Percentiles rank a stretch among this genome's conserved stretches.
Conservation (phyloP, 1,139 yeast species). For the Saccharomyces hybrid region DNA sequence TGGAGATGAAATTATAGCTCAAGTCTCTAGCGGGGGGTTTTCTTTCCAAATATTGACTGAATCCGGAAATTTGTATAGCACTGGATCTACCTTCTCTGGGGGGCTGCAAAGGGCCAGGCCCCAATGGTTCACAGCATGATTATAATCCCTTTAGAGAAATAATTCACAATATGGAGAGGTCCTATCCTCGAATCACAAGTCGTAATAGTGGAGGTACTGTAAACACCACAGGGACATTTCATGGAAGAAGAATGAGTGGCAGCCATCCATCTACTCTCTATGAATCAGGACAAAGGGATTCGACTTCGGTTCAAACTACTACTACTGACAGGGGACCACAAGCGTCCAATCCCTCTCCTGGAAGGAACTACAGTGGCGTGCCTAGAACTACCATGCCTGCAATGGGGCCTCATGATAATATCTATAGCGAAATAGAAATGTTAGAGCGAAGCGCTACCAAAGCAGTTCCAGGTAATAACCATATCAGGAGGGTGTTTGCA, state of each 20-base stretch:
- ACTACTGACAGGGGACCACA: slow-evolving; percentile 13
- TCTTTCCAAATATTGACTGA: slow-evolving; percentile 54
- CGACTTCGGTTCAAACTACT: not conserved
- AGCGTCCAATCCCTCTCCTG: not conserved
- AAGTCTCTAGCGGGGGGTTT: slow-evolving; percentile 60
- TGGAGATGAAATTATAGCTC: slow-evolving; percentile 40
- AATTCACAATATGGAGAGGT: slow-evolving; percentile 18
- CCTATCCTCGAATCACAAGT: slow-evolving; percentile 11
- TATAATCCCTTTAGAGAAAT: slow-evolving; percentile 28
- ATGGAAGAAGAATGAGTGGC: slow-evolving; percentile 4
- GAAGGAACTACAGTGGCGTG: not conserved
- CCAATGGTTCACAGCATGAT: slow-evolving; percentile 32
- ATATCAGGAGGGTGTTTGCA: slow-evolving; percentile 26
- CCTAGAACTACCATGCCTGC: slow-evolving; percentile 3
- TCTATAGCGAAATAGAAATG: slow-evolving; percentile 21
- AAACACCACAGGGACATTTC: slow-evolving; percentile 18
- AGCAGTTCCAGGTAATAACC: slow-evolving; percentile 22
- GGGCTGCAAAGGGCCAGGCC: slow-evolving; percentile 34
- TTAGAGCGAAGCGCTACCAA: slow-evolving; percentile 19
- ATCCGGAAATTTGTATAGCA: slow-evolving; percentile 46
- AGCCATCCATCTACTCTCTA: not conserved
- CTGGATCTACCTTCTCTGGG: slow-evolving; percentile 49
- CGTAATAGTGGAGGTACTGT: slow-evolving; percentile 10
- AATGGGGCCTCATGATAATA: slow-evolving; percentile 24
- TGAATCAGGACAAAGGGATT: not conserved